Evolutionary conservation across 176 grass and related monocot species (phyloP), one percentile per base, ranked within the genome.

Genomic region (Pharus latifolius): DNA sequence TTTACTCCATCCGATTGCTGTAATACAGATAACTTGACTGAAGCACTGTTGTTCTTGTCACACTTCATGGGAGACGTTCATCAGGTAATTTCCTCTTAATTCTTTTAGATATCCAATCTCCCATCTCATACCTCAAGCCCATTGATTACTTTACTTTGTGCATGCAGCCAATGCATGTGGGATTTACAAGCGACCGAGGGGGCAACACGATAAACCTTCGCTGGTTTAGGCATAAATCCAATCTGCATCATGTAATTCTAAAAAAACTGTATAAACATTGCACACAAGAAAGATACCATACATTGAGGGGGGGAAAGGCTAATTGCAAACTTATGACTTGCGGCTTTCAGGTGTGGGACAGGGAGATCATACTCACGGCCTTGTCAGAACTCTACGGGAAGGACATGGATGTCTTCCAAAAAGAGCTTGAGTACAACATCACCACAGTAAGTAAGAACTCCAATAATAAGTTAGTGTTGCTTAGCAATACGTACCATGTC

Each of bases 51-150:
- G 11, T 96, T 96, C 67, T 54, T 92, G 49, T 89, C 92, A 1
- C 92, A 96, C 70, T 96, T 96, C 82, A 96, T 89, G 85, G 92
- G 92, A 33, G 88, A 96, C 38, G 69, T 96, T 85, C 92, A 92
- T 82, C 92, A 96, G 83, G 88, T 80, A 74, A 57, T 0, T 1
- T 0, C 8, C 43, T 10, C 9, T 62, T 15, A 19, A 47, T 65
- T 9, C n/a, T 28, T 40, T 7, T 3, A 20, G 4, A n/a, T 4
- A 29, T 7, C 4, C 54, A 14, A 0, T 61, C 10, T 43, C 24
- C 10, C 26, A n/a, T 38, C 5, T 28, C 31, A 40, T 40, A 29
- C 22, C 35, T n/a, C n/a, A n/a, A 60, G 29, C 2, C 3, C 32
- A 27, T 42, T 24, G 17, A 17, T 1, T 10, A 15, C 3, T 16